Base-by-base conservation (phyloP, 768 basidiomycete genomes). In the Amanita rimosa region DNA sequence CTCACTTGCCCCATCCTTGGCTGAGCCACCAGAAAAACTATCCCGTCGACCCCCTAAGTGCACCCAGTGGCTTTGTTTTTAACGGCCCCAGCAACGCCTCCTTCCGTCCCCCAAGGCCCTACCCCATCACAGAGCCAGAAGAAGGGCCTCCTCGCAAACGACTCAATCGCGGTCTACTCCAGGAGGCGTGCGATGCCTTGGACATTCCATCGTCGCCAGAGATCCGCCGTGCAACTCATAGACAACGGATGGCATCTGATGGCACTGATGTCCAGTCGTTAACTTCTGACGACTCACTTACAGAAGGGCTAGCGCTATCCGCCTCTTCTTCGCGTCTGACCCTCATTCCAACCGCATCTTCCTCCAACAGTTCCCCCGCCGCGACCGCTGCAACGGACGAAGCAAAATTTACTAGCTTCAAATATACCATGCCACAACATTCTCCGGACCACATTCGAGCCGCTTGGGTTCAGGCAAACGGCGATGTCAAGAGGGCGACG, bases 91-190 rank as follows among this genome's bases (percentile, higher is more conserved):
- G 65, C 48, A 62, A 78, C 75, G 76, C 77, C 73, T 74, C 75
- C 46, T 71, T 70, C 56, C 71, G 78, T 57, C 75, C 75, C 55
- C 63, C 65, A 43, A 60, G 63, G 57, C 53, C 64, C 35, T 67
- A 65, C 14, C 63, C 66, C 40, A 61, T 67, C 29, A 51, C 27
- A 24, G 50, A 51, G 36, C 72, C 75, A 51, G 76, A 80, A 17
- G 76, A 76, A 13, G 83, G 78, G 11, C 83, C 79, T 34, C 85
- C 85, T 44, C 78, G 80, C 51, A 89, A 89, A 67, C 78, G 78
- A 55, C 57, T 78, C 35, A 81, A 86, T 60, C 70, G 68, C 52
- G 81, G 80, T 24, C 62, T 64, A 44, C 62, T 66, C 21, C 51
- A 64, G 37, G 65, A 69, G 58, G 51, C 65, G 47, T 62, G 62